phyloP scores from a whole-genome alignment of 768 basidiomycete genomes.

The Suillus discolor region DNA sequence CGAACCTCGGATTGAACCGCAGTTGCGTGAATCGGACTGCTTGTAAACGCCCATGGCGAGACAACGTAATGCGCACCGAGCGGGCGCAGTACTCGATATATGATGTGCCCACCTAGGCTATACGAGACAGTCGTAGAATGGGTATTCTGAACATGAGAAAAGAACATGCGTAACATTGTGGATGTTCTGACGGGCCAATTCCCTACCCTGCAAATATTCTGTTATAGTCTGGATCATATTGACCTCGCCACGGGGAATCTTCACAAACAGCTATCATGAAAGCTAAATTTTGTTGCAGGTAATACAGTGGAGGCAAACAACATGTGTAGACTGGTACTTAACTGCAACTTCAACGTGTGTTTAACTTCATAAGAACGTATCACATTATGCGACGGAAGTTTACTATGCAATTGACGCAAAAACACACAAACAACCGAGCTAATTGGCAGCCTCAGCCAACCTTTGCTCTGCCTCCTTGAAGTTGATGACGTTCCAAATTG shows the following conservation, averaged over 20 bases:
- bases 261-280: neutral
- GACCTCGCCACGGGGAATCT: neutral
- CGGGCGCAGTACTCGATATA: constrained; percentile 7
- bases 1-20: constrained; percentile 41
- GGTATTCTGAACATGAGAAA: neutral
- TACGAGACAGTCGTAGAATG: neutral
- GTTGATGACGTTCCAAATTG: constrained; percentile 96
- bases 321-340: neutral
- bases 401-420: neutral
- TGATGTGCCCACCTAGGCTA: neutral
- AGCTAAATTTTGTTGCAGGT: neutral
- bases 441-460: constrained; percentile 40
- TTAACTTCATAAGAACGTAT: neutral
- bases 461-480: constrained; percentile 87
- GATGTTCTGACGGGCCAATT: neutral
- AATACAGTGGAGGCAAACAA: neutral
- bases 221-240: neutral
- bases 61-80: constrained; percentile 32
- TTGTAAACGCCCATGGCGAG: constrained; percentile 34
- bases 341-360: neutral
- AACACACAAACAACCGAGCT: constrained; percentile 7
- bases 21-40: constrained; percentile 40
- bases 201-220: neutral
- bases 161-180: neutral
- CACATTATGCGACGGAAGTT: neutral